Base-by-base conservation (phyloP, 225 moss, liverwort and hornwort genomes). In the Polytrichum commune region DNA sequence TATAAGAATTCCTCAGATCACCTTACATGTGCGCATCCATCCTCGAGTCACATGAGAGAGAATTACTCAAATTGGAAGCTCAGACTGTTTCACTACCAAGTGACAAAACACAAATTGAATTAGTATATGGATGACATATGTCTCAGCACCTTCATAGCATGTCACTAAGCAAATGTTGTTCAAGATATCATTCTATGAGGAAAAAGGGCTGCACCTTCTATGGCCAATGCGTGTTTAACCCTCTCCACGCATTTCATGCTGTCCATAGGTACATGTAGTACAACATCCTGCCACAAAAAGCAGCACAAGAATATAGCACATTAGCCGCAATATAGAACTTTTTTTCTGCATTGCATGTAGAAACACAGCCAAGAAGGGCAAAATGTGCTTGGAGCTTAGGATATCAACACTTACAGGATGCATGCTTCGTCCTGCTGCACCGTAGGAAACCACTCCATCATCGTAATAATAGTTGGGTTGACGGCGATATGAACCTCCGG, bases 201-300 rank as follows among this genome's bases (percentile, higher is more conserved):
- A 35, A 46, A 46, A 46, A 46, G 16, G 46, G 46, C 13, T 16
- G 46, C 1, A 68, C 68, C 68, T 68, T 55, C 53, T 68, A 68
- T 68, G 26, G 53, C 54, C 68, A 68, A 54, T 54, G 68, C 68
- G 27, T 54, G 53, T 25, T 68, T 68, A 5, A 68, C 68, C 8
- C 68, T 68, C 68, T 68, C 68, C 68, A 68, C 53, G 24, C 68
- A 68, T 13, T 68, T 54, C 53, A 54, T 22, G 26, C 68, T 68
- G 54, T 68, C 53, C 68, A 68, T 68, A 54, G 68, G 68, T 54
- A 68, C 68, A 68, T 68, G 68, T 27, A 68, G 26, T 20, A 68
- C 54, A 16, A 68, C 68, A 68, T 68, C 68, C 68, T 68, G 54
- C 66, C 32, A 46, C 19, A 32, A 13, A 3, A 19, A 66, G 26